phyloP scores from a whole-genome alignment of 495 filamentous ascomycete genomes.

The Pyrenopolyporus hunteri region DNA sequence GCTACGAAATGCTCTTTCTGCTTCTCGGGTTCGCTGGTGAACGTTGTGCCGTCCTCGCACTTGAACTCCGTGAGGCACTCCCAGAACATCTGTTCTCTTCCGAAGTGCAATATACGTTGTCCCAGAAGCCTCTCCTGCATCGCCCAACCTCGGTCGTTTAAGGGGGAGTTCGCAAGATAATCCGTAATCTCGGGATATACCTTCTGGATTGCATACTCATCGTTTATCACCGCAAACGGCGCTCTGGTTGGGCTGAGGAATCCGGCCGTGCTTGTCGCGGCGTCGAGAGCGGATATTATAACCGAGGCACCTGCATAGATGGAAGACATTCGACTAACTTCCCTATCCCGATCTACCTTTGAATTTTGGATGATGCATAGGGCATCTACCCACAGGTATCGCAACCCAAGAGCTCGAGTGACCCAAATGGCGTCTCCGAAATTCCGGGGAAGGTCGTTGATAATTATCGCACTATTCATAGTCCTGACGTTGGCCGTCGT shows the following conservation, averaged over 20 bases:
- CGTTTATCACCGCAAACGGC: conserved; percentile 1
- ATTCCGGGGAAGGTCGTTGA: conserved; percentile 32
- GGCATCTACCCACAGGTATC: conserved; percentile 46
- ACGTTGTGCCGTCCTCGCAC: conserved; percentile 17
- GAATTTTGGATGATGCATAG: conserved; percentile 45
- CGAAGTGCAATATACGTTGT: conserved; percentile 23
- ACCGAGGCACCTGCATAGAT: conserved; percentile 33
- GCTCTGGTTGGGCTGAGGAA: conserved; percentile 25
- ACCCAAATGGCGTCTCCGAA: conserved; percentile 39
- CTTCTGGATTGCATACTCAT: conserved; percentile 27
- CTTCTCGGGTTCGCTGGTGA: conserved; percentile 1
- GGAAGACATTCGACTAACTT: conserved; percentile 34
- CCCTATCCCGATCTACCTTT: conserved; percentile 26
- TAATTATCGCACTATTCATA: conserved; percentile 8
- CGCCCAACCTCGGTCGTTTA: conserved; percentile 29
- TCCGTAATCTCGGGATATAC: conserved; percentile 21
- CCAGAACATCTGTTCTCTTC: conserved; percentile 35
- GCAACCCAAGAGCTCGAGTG: conserved; percentile 33
- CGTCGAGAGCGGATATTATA: conserved; percentile 31
- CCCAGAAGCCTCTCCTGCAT: conserved; percentile 35
- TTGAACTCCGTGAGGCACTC: conserved; percentile 23
- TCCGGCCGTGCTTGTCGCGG: conserved; percentile 10
- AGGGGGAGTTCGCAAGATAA: conserved; percentile 34
- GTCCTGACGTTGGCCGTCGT: conserved; percentile 1
- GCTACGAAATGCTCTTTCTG: conserved; percentile 23